phyloP scores from a whole-genome alignment of 2,329 filamentous ascomycete species.

The Myriangium duriaei region DNA sequence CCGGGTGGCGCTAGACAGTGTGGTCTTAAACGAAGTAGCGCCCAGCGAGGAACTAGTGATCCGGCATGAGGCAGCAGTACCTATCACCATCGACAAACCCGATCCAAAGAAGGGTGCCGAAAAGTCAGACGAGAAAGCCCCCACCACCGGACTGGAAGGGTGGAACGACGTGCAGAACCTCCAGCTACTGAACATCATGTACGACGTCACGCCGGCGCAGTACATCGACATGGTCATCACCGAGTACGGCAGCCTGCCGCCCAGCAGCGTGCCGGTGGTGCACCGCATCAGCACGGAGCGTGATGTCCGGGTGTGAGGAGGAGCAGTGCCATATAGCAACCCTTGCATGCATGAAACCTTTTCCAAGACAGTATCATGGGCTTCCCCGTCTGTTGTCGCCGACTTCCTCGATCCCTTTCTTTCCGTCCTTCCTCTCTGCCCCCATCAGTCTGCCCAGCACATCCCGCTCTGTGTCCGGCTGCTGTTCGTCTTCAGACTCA shows the following conservation, averaged over 20 bases:
- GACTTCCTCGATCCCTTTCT: constrained; percentile 11
- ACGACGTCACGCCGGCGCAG: constrained; percentile 80
- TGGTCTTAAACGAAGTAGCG: constrained; percentile 88
- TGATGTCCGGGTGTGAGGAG: constrained; percentile 11
- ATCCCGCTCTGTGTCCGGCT: constrained; percentile 12
- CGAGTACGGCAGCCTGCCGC: constrained; percentile 76
- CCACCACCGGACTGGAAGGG: constrained; percentile 30
- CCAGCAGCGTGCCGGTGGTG: constrained; percentile 70
- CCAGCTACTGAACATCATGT: constrained; percentile 63
- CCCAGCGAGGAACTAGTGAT: constrained; percentile 52
- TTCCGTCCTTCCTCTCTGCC: constrained; percentile 9
- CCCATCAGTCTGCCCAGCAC: constrained; percentile 18
- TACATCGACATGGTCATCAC: constrained; percentile 83
- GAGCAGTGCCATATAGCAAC: too few species aligned
- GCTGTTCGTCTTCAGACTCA: constrained; percentile 7
- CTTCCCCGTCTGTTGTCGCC: constrained; percentile 1
- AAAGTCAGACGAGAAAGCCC: constrained; percentile 15
- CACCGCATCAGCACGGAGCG: constrained; percentile 44
- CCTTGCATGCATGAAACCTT: neutral
- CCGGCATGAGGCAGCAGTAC: constrained; percentile 6
- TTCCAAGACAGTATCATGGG: too few species aligned
- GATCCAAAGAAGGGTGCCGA: constrained; percentile 7
- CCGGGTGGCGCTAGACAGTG: constrained; percentile 78
- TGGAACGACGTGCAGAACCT: constrained; percentile 49
- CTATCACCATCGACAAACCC: neutral